A percentile compares a stretch with the other conserved stretches of the same genome.
Evolutionary conservation across 176 grass and related monocot genomes (phyloP).

Genomic region (Aegilops sharonensis): DNA sequence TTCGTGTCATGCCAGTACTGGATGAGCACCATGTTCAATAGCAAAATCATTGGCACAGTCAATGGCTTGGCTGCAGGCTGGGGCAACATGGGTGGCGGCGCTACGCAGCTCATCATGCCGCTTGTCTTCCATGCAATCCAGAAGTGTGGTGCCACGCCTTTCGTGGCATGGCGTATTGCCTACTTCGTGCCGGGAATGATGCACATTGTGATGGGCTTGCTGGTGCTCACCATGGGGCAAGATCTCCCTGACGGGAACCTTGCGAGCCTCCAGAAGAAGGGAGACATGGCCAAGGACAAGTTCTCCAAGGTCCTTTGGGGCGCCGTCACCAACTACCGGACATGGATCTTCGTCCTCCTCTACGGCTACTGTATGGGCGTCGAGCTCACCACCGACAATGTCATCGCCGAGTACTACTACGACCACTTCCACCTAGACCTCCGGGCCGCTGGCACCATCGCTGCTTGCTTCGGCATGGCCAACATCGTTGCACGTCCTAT

Average conservation of each 20-base stretch:
- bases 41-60: conserved; percentile 56
- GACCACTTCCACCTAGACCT: conserved; percentile 81
- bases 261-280: conserved; percentile 53
- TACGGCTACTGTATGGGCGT: conserved; percentile 88
- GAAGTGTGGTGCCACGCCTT: not conserved
- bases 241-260: not conserved
- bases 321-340: conserved; percentile 72
- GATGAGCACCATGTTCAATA: conserved; percentile 92
- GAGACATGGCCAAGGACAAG: conserved; percentile 61
- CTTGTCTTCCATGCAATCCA: not conserved
- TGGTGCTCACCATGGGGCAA: conserved; percentile 12
- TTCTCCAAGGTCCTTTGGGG: conserved; percentile 77
- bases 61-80: fast-evolving
- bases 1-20: conserved; percentile 85
- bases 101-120: not conserved
- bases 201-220: not conserved
- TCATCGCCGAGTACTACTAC: conserved; percentile 85
- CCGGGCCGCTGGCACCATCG: conserved; percentile 65
- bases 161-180: not conserved
- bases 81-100: not conserved
- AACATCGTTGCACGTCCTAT: conserved; percentile 65
- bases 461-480: conserved; percentile 90
- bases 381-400: conserved; percentile 83
- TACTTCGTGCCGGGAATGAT: not conserved
- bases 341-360: conserved; percentile 81